Evolutionary conservation across 345 rosid species (phyloP).

Genomic region (Crucihimalaya himalaica): DNA sequence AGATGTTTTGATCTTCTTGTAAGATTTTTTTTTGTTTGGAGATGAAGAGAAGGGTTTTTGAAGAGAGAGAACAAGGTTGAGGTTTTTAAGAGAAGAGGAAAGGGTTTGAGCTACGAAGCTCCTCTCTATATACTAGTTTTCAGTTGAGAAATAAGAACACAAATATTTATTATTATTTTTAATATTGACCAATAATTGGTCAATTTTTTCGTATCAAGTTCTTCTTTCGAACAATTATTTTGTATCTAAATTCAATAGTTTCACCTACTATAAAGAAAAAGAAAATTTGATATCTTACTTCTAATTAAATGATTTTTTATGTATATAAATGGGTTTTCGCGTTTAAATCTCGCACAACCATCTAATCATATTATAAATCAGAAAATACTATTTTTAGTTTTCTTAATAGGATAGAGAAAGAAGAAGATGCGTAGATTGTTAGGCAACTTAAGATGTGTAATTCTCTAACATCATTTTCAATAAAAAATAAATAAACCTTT

Average conservation of each 20-base stretch:
- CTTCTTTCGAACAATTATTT: conserved; percentile 16
- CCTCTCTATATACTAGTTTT: conserved; percentile 26
- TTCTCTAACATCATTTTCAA: conserved; percentile 18
- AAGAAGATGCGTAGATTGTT: conserved; percentile 42
- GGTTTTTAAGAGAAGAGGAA: conserved; percentile 27
- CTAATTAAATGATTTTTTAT: not conserved
- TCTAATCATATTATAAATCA: conserved; percentile 17
- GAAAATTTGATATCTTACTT: not conserved
- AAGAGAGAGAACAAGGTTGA: not conserved
- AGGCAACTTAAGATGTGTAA: conserved; percentile 36
- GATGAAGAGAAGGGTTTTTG: conserved; percentile 12
- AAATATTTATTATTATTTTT: not conserved
- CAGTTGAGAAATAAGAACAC: not conserved
- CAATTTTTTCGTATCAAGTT: conserved; percentile 20
- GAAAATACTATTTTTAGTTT: conserved; percentile 29
- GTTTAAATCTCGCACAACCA: conserved; percentile 4
- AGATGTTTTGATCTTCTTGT: not conserved
- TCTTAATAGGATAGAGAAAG: conserved; percentile 26
- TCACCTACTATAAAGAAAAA: conserved; percentile 27
- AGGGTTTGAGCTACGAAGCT: conserved; percentile 28
- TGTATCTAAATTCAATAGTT: conserved; percentile 29
- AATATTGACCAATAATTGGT: conserved; percentile 41
- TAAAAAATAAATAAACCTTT: conserved; percentile 30
- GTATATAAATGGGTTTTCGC: not conserved
- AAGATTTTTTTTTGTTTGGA: not conserved